phyloP scores from a whole-genome alignment of 2,329 filamentous ascomycete species.

The Lasiodiplodia sp. region DNA sequence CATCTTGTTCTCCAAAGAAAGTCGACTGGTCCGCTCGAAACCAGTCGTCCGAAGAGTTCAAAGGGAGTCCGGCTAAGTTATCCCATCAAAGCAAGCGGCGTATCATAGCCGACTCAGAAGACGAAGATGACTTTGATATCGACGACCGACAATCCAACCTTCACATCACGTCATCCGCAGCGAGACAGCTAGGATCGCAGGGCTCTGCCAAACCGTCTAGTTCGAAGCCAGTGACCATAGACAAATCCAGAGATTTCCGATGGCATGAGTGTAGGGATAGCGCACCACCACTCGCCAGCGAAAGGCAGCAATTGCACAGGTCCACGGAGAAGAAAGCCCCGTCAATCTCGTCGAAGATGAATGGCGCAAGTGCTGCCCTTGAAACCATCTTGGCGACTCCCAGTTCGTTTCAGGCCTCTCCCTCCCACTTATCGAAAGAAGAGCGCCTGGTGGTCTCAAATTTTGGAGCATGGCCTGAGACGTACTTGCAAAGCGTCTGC shows the following conservation, averaged over 20 bases:
- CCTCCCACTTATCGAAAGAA: not conserved
- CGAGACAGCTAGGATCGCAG: not conserved
- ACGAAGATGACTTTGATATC: conserved; percentile 21
- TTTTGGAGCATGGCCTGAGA: conserved; percentile 13
- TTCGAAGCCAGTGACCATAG: not conserved
- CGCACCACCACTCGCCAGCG: not conserved
- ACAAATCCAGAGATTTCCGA: conserved; percentile 15
- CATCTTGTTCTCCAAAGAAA: conserved; percentile 26
- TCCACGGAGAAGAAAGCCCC: not conserved
- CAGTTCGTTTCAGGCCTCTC: conserved; percentile 16
- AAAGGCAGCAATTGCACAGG: not conserved
- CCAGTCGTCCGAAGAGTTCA: not conserved
- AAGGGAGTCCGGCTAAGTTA: conserved; percentile 9
- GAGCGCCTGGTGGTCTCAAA: not conserved
- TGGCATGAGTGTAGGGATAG: conserved; percentile 23
- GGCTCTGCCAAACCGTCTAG: not conserved
- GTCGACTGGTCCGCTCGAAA: not conserved
- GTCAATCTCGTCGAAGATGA: not conserved
- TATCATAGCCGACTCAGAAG: conserved; percentile 27
- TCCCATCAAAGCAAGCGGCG: conserved; percentile 10
- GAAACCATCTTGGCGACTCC: not conserved
- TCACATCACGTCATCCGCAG: not conserved
- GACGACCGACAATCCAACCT: not conserved
- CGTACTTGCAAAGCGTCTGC: conserved; percentile 1
- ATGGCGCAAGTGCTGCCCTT: not conserved